phyloP scores from a whole-genome alignment of 768 basidiomycete genomes.

The Mycena indigotica region DNA sequence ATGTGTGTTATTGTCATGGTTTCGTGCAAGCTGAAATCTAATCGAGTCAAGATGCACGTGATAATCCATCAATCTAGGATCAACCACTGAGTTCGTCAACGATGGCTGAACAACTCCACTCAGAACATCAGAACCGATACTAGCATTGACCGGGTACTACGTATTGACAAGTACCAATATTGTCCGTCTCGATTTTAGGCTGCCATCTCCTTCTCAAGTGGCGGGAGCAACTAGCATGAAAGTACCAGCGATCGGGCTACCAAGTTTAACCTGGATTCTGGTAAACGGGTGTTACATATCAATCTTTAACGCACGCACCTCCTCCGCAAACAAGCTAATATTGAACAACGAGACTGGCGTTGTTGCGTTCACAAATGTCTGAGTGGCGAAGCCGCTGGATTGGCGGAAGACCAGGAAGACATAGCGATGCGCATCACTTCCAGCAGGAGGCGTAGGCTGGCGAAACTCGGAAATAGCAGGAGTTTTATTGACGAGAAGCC shows the following conservation, averaged over 20 bases:
- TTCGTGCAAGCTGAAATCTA: too few relatives aligned
- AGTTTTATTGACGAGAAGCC: constrained; percentile 38
- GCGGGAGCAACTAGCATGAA: constrained; percentile 47
- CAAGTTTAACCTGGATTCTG: constrained; percentile 36
- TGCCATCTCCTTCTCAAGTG: background rate
- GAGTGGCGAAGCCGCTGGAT: constrained; percentile 40
- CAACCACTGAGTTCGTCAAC: too few relatives aligned
- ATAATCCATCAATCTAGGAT: too few relatives aligned
- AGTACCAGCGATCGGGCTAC: constrained; percentile 49
- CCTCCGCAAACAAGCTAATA: constrained; percentile 43
- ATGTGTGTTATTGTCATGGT: constrained; percentile 25
- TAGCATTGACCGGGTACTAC: too few relatives aligned
- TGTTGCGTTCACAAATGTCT: constrained; percentile 41
- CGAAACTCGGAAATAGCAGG: constrained; percentile 44
- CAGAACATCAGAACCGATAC: too few relatives aligned
- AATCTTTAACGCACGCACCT: background rate
- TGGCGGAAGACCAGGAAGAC: constrained; percentile 52
- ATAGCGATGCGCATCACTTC: constrained; percentile 49
- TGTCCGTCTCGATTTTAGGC: too few relatives aligned
- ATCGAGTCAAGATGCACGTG: too few relatives aligned
- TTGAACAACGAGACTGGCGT: constrained; percentile 42
- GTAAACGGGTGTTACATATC: background rate
- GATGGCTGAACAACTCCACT: too few relatives aligned
- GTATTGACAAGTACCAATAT: too few relatives aligned
- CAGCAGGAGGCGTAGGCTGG: constrained; percentile 45